Percentiles rank a stretch among this genome's conserved stretches.
Conservation (phyloP, 495 filamentous ascomycete genomes). For the Tuber melanosporum region DNA sequence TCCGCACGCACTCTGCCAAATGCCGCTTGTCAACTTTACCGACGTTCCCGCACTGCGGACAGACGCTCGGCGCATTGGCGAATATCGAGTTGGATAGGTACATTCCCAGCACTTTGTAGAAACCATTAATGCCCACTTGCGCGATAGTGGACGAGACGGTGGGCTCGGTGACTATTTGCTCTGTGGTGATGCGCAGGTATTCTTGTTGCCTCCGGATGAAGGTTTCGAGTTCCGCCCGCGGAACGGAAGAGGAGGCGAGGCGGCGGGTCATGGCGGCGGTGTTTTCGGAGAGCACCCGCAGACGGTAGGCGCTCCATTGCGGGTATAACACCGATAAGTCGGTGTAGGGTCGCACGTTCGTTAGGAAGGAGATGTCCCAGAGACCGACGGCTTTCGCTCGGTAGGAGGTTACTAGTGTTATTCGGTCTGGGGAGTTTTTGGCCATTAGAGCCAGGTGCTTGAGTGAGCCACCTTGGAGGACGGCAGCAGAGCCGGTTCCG, state of each 20-base stretch:
- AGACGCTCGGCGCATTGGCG: background rate
- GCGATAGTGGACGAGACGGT: slow-evolving; percentile 6
- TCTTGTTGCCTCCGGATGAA: background rate
- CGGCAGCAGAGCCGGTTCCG: slow-evolving; percentile 32
- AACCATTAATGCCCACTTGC: slow-evolving; percentile 2
- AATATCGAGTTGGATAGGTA: slow-evolving; percentile 16
- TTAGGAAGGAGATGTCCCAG: slow-evolving; percentile 42
- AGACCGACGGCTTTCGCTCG: slow-evolving; percentile 36
- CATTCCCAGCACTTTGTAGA: slow-evolving; percentile 14
- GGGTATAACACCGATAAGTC: slow-evolving; percentile 36
- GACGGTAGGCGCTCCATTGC: slow-evolving; percentile 42
- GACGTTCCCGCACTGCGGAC: slow-evolving; percentile 4
- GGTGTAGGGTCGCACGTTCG: slow-evolving; percentile 42
- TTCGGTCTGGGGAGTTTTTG: slow-evolving; percentile 40
- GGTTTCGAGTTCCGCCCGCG: background rate
- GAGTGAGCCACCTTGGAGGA: slow-evolving; percentile 44
- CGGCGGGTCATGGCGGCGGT: slow-evolving; percentile 4
- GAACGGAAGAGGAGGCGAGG: background rate
- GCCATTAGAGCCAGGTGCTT: slow-evolving; percentile 42
- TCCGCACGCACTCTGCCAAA: slow-evolving; percentile 6
- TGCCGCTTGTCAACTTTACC: slow-evolving; percentile 19
- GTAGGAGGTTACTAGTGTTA: slow-evolving; percentile 43
- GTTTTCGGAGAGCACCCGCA: slow-evolving; percentile 6
- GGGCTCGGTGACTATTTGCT: slow-evolving; percentile 13
- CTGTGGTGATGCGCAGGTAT: slow-evolving; percentile 10